Conservation (phyloP, 129 eudicot genomes). For the Helianthus tuberosus region DNA sequence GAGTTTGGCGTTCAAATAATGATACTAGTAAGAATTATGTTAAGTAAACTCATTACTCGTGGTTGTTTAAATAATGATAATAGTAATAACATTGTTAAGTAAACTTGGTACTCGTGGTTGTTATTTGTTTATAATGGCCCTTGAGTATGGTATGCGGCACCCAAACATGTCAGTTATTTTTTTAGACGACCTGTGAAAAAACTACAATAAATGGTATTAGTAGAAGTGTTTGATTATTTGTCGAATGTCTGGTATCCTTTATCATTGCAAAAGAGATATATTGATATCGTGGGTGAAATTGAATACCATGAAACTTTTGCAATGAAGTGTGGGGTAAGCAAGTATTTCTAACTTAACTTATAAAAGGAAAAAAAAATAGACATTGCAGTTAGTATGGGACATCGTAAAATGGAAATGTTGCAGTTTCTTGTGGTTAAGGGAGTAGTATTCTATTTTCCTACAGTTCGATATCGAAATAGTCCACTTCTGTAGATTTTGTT, state of each 20-base stretch:
- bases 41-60: not conserved
- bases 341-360: not conserved
- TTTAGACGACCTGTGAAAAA: not conserved
- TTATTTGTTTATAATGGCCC: not conserved
- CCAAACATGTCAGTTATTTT: not conserved
- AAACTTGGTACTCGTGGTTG: not conserved
- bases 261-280: not conserved
- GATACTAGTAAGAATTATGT: not conserved
- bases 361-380: not conserved
- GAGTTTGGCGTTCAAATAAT: not conserved
- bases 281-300: not conserved
- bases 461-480: not conserved
- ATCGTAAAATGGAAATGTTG: not conserved
- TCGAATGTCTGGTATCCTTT: not conserved
- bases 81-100: not conserved
- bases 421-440: not conserved
- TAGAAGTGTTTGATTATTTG: not conserved
- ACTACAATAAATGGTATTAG: not conserved
- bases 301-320: constrained; percentile 6
- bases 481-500: not conserved
- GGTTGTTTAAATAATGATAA: not conserved
- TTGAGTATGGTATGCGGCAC: constrained; percentile 1
- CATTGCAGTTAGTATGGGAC: constrained; percentile 13
- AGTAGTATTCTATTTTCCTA: not conserved
- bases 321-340: constrained; percentile 4